A percentile compares a stretch with the other conserved stretches of the same genome.
Evolutionary conservation across 331 rosid species (phyloP).

Genomic region (Ulmus americana): DNA sequence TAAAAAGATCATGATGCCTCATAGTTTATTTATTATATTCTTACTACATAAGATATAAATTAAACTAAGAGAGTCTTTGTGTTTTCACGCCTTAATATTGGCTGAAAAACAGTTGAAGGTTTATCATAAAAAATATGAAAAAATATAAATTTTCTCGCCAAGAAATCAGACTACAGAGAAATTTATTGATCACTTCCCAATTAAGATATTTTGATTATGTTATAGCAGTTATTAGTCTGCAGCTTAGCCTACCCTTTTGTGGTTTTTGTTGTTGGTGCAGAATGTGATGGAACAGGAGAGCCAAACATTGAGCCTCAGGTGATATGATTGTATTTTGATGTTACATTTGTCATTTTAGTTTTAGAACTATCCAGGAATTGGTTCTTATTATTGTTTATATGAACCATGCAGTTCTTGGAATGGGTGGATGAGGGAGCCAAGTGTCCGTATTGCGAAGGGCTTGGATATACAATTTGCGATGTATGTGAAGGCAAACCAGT

Average conservation of each 20-base stretch:
- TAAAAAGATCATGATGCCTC: too few relatives aligned
- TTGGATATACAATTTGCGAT: slow-evolving; percentile 58
- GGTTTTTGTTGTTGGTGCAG: slow-evolving; percentile 34
- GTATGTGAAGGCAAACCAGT: slow-evolving; percentile 48
- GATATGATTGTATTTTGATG: slow-evolving; percentile 5
- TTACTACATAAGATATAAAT: too few relatives aligned
- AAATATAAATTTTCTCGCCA: too few relatives aligned
- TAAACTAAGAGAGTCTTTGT: too few relatives aligned
- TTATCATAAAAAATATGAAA: too few relatives aligned
- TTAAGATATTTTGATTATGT: too few relatives aligned
- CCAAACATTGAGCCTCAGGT: slow-evolving; percentile 89
- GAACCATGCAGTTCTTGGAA: slow-evolving; percentile 72
- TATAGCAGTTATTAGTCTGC: background rate
- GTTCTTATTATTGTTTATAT: slow-evolving; percentile 24
- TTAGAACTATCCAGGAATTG: background rate
- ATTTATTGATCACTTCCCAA: too few relatives aligned
- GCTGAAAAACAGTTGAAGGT: too few relatives aligned
- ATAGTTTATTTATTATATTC: too few relatives aligned
- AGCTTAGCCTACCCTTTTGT: background rate
- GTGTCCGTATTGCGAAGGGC: slow-evolving; percentile 89
- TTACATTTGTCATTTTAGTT: background rate
- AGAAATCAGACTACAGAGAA: too few relatives aligned
- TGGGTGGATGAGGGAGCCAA: slow-evolving; percentile 68
- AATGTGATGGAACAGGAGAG: slow-evolving; percentile 89
- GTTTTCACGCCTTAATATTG: too few relatives aligned